Evolutionary conservation across 805 yeast species (phyloP).

Genomic region (Debaryomyces castellii): DNA sequence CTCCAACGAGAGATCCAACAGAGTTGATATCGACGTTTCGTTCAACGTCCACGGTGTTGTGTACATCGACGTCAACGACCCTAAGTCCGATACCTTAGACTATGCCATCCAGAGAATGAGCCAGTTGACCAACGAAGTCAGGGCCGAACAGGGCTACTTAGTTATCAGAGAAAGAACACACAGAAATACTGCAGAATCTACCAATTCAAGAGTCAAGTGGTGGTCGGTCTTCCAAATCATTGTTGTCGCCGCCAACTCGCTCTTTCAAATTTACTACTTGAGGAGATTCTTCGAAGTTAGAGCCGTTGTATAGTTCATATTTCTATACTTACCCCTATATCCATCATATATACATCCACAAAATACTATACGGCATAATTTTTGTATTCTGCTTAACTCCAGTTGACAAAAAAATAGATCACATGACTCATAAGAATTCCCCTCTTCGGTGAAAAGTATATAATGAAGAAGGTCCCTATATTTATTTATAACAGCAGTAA

Average conservation of each 20-base stretch:
- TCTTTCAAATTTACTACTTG: conserved; percentile 91
- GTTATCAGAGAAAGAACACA: conserved; percentile 96
- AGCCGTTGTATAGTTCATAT: conserved; percentile 60
- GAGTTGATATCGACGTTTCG: conserved; percentile 84
- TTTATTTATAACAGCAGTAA: neutral
- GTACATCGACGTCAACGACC: conserved; percentile 76
- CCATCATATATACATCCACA: neutral
- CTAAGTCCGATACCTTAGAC: conserved; percentile 77
- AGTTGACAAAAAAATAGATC: neutral
- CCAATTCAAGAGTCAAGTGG: conserved; percentile 95
- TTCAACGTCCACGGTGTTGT: conserved; percentile 94
- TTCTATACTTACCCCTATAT: neutral
- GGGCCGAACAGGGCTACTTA: conserved; percentile 89
- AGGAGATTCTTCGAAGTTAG: conserved; percentile 95
- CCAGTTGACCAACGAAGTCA: conserved; percentile 79
- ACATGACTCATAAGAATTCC: neutral
- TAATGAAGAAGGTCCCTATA: neutral
- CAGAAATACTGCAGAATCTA: conserved; percentile 97
- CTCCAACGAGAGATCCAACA: conserved; percentile 74
- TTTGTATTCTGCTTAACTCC: neutral
- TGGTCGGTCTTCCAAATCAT: conserved; percentile 92
- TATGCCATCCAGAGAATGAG: conserved; percentile 75
- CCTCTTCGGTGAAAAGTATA: conserved; percentile 1
- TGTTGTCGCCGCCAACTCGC: conserved; percentile 81
- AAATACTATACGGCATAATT: neutral